Evolutionary conservation across 2,329 filamentous ascomycete genomes (phyloP).

Genomic region (Fusarium poae): DNA sequence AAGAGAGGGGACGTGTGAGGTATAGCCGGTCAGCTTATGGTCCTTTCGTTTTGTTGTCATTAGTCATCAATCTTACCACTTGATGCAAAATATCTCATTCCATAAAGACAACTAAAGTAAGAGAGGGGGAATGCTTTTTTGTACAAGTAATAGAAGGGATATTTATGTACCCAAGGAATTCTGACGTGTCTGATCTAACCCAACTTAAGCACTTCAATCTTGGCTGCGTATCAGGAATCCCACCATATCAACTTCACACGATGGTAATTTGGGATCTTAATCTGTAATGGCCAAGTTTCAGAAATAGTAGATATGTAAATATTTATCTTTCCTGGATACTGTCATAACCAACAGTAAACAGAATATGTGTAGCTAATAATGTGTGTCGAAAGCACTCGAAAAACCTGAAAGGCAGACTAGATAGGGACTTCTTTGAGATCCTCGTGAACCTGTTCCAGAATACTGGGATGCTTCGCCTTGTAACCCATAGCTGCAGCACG

Average conservation of each 20-base stretch:
- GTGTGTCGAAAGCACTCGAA: not conserved
- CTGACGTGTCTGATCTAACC: too few species aligned
- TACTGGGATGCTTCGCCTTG: not conserved
- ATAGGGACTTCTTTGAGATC: conserved; percentile 12
- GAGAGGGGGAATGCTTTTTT: not conserved
- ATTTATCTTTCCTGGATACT: not conserved
- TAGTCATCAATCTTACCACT: not conserved
- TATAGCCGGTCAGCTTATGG: not conserved
- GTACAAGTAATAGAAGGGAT: too few species aligned
- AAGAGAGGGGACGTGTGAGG: not conserved
- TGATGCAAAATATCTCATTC: not conserved
- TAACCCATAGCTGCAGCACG: conserved; percentile 16
- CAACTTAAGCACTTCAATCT: not conserved
- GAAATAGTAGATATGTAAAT: not conserved
- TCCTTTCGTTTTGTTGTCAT: not conserved
- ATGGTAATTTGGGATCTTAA: not conserved
- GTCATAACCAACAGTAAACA: not conserved
- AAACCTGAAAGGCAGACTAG: not conserved
- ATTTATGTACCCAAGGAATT: too few species aligned
- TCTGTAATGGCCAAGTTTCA: not conserved
- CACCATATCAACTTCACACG: not conserved
- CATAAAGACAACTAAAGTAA: not conserved
- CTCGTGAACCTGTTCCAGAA: conserved; percentile 9
- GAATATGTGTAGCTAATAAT: not conserved
- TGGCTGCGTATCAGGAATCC: not conserved